Conservation (phyloP, 2,329 filamentous ascomycete species). For the Monilinia aucupariae region DNA sequence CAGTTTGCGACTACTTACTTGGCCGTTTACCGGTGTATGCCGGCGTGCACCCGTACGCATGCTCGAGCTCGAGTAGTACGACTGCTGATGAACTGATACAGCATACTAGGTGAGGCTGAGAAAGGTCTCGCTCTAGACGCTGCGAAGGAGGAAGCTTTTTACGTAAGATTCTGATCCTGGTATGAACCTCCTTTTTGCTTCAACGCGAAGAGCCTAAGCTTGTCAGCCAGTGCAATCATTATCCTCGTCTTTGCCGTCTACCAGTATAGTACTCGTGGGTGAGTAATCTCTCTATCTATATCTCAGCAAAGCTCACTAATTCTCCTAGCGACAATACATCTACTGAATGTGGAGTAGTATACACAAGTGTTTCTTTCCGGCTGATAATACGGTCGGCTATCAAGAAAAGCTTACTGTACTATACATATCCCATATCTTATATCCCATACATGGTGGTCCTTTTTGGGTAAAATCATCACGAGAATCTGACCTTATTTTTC, state of each 20-base stretch:
- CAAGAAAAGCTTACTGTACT: slow-evolving; percentile 3
- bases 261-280: neutral
- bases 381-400: neutral
- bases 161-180: neutral
- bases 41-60: no score
- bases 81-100: neutral
- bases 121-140: neutral
- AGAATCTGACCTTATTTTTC: neutral
- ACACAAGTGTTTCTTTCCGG: neutral
- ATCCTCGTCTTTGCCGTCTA: neutral
- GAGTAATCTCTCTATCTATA: neutral
- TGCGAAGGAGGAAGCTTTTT: neutral
- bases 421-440: neutral
- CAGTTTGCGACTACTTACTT: no score
- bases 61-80: no score
- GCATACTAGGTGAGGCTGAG: neutral
- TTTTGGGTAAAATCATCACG: neutral
- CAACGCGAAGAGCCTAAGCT: no score
- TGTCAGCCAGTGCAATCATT: neutral
- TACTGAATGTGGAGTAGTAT: neutral
- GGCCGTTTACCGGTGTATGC: no score
- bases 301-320: neutral
- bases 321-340: neutral
- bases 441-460: neutral
- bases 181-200: neutral